Evolutionary conservation across 176 grass and related monocot species (phyloP), one percentile per base, ranked within the genome.

Genomic region (Avena insularis): DNA sequence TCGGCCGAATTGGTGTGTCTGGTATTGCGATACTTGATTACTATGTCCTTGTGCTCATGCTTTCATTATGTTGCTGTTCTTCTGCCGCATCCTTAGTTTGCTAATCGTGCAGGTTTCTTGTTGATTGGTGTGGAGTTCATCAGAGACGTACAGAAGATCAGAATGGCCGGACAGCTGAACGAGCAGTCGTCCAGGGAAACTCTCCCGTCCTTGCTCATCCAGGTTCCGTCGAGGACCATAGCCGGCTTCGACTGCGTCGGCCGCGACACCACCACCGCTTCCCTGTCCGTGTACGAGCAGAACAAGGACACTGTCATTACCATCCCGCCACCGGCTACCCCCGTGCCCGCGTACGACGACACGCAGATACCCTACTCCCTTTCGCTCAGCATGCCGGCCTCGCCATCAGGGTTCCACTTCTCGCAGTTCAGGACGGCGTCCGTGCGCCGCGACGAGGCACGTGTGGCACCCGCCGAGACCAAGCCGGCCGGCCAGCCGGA

Each of bases 391-490:
- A 71, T 93, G 87, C 95, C 95, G 20, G 76, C 78, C 16, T 97
- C 95, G 57, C 95, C 95, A 15, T 97, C 92, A 6, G 95, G 95
- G 49, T 62, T 97, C 56, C 84, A 90, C 75, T 64, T 97, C 16
- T 80, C 63, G 71, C 89, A 91, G 60, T 83, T 88, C 31, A 86
- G 81, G 77, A 38, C 51, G 56, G 54, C 89, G 10, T 59, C 83
- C 12, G 31, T 6, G 21, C 25, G 19, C 56, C 65, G 65, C 13
- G 71, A 80, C 19, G 64, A 89, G 63, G 68, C 43, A 12, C 80
- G 56, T 65, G 86, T 19, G 50, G 86, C 67, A 8, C 31, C 71
- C 11, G 58, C 64, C 1, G 75, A 76, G 15, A 60, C 11, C 64
- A 54, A 13, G 54, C 23, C 59, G 20, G 73, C 23, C 17, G 65